Base-by-base conservation (phyloP, 73 alveolate species). In the Paramecium primaurelia region DNA sequence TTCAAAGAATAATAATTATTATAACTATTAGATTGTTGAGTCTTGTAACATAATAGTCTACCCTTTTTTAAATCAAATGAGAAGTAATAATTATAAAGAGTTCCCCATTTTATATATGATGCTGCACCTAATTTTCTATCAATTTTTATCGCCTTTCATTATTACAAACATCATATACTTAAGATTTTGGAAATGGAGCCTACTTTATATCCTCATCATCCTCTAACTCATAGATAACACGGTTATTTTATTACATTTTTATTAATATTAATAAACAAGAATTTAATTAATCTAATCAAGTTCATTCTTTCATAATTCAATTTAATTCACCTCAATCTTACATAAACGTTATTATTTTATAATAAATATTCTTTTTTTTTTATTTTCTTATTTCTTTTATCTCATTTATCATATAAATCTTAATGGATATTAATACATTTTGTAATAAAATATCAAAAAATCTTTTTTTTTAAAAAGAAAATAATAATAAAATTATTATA, bases 71-170 rank as follows among this genome's bases (percentile, higher is more conserved):
- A 30, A 12, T 80, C 75, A 49, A 80, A 80, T 0, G 91, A 80
- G 26, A 80, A 80, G 51, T 8, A 26, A 54, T 80, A 80, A 36
- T 80, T 80, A 16, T 80, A 80, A 18, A 80, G 45, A 1, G 71
- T 42, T 32, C 91, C 91, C 91, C 91, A 80, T 49, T 80, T 80
- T 8, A 80, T 20, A 38, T 80, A 80, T 0, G 91, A 80, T 2
- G 45, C 91, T 42, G 91, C 91, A 14, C 91, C 91, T 20, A 80
- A 47, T 47, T 80, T 80, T 9, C 91, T 12, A 44, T 80, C 91
- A 22, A 80, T 73, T 38, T 73, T 73, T 16, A 22, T 20, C 7
- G 58, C 37, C 87, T 73, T 37, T 30, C n/a, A 37, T 37, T 20
- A 36, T 73, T 14, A 30, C n/a, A 20, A 2, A 11, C 3, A 73